These are phyloP conservation scores for Lachancea waltii DNA, from an alignment of 805 yeast species.

Conservation along the genomic window DNA sequence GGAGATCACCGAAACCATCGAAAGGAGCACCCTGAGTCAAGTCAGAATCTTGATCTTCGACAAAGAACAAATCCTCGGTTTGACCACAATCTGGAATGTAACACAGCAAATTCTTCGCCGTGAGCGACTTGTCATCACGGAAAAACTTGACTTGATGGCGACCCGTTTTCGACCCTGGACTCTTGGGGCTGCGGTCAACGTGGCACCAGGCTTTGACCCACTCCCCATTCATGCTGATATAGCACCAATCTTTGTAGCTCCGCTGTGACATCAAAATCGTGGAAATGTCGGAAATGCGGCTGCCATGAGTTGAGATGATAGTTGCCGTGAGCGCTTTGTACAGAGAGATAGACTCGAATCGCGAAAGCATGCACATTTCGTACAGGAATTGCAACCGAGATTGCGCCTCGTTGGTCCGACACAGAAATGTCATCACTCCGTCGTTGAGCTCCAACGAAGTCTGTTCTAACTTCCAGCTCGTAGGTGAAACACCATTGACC, in stretches of 20 bases:
- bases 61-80: conserved; percentile 27
- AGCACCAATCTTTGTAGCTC: conserved; percentile 33
- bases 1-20: conserved; percentile 5
- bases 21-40: background rate
- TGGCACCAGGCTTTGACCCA: conserved; percentile 33
- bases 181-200: conserved; percentile 21
- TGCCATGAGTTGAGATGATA: conserved; percentile 23
- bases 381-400: conserved; percentile 3
- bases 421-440: conserved; percentile 4
- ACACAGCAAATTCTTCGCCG: conserved; percentile 24
- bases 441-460: conserved; percentile 5
- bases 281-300: conserved; percentile 26
- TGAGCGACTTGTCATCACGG: conserved; percentile 22
- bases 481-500: conserved; percentile 6
- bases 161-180: conserved; percentile 15
- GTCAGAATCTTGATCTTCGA: conserved; percentile 10
- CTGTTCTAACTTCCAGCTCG: conserved; percentile 7
- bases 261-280: conserved; percentile 23
- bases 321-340: conserved; percentile 27
- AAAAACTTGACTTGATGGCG: conserved; percentile 26
- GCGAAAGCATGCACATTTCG: conserved; percentile 10
- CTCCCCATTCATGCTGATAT: conserved; percentile 24
- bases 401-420: conserved; percentile 6
- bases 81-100: conserved; percentile 25
- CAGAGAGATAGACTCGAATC: conserved; percentile 24